Conservation (phyloP, 2,329 filamentous ascomycete genomes). For the Pseudogymnoascus sp. region DNA sequence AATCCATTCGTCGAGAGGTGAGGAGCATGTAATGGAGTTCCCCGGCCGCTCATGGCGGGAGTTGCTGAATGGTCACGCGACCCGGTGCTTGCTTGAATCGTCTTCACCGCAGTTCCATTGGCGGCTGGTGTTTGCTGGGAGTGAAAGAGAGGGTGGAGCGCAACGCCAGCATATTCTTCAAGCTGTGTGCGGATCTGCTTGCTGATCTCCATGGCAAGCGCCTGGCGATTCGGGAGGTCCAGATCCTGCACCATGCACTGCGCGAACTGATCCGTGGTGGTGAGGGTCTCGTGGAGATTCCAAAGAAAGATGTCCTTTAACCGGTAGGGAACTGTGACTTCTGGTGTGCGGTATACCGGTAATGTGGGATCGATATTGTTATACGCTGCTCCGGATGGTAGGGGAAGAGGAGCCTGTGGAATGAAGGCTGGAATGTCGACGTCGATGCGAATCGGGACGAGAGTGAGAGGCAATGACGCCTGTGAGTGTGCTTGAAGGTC, state of each 20-base stretch:
- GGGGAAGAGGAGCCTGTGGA: constrained; percentile 57
- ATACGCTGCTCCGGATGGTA: constrained; percentile 50
- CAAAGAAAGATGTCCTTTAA: constrained; percentile 94
- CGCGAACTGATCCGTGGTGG: constrained; percentile 96
- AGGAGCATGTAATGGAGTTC: constrained; percentile 50
- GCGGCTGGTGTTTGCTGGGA: constrained; percentile 34
- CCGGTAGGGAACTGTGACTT: constrained; percentile 75
- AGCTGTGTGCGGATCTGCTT: constrained; percentile 91
- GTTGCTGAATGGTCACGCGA: constrained; percentile 36
- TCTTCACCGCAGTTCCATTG: constrained; percentile 29
- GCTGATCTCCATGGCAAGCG: constrained; percentile 72
- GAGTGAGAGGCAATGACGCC: constrained; percentile 73
- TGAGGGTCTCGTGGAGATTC: constrained; percentile 92
- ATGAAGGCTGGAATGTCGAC: constrained; percentile 78
- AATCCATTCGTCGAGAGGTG: constrained; percentile 34
- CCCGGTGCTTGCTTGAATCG: constrained; percentile 23
- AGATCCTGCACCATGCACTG: constrained; percentile 83
- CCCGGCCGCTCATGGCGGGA: constrained; percentile 42
- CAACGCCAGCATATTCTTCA: constrained; percentile 92
- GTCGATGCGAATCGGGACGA: constrained; percentile 95
- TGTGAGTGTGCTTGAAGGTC: constrained; percentile 57
- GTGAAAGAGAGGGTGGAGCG: constrained; percentile 87
- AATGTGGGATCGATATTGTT: constrained; percentile 61
- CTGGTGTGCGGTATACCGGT: constrained; percentile 72
- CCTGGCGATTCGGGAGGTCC: constrained; percentile 70